phyloP scores from a whole-genome alignment of 371 early-diverging fungal species.

The Conidiobolus incongruus region DNA sequence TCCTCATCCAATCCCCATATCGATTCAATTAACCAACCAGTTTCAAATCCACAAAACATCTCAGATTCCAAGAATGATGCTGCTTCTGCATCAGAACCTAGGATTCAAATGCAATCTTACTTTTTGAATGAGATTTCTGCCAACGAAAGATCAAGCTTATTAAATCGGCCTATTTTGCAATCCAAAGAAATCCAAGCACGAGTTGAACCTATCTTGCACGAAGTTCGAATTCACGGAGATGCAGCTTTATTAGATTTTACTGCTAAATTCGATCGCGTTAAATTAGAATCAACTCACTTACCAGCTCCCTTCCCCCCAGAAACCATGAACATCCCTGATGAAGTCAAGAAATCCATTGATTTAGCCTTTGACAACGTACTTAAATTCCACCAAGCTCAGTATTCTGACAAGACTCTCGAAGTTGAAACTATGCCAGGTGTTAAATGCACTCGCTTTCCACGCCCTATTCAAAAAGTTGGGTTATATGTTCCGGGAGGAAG shows the following conservation, averaged over 20 bases:
- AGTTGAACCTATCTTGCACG: slow-evolving; percentile 76
- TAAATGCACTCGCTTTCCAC: slow-evolving; percentile 66
- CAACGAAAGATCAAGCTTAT: slow-evolving; percentile 27
- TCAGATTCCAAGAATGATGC: slow-evolving; percentile 4
- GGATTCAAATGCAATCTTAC: slow-evolving; percentile 40
- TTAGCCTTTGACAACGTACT: slow-evolving; percentile 79
- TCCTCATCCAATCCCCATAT: slow-evolving; percentile 8
- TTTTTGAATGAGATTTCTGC: slow-evolving; percentile 15
- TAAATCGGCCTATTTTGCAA: slow-evolving; percentile 79
- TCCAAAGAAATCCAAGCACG: slow-evolving; percentile 60
- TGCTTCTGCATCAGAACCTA: slow-evolving; percentile 12
- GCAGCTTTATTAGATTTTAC: slow-evolving; percentile 63
- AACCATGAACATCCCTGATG: slow-evolving; percentile 35
- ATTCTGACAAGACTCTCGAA: slow-evolving; percentile 31
- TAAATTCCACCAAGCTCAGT: slow-evolving; percentile 85
- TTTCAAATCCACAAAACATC: slow-evolving; percentile 6
- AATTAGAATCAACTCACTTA: slow-evolving; percentile 39
- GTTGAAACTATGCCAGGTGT: slow-evolving; percentile 97
- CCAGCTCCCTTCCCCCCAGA: slow-evolving; percentile 61
- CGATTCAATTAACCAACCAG: slow-evolving; percentile 7
- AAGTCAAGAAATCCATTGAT: slow-evolving; percentile 71
- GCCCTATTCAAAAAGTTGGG: slow-evolving; percentile 90
- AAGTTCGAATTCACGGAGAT: slow-evolving; percentile 69
- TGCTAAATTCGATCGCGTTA: slow-evolving; percentile 72
- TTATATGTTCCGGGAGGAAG: slow-evolving; percentile 96